Base-by-base conservation (phyloP, 345 rosid genomes). In the Lepidium sativum region DNA sequence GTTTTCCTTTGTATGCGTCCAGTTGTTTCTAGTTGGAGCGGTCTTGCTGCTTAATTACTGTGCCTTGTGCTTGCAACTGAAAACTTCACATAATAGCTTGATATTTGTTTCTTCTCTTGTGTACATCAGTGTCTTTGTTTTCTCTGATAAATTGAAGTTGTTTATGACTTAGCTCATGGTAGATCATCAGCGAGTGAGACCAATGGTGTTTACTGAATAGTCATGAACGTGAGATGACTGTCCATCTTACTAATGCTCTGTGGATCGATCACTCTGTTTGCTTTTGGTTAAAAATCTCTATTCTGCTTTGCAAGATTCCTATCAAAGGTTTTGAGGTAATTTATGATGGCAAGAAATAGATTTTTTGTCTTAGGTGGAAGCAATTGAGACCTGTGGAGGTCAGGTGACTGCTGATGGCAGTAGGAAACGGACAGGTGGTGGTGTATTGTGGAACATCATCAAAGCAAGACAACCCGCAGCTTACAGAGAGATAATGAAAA, bases 401-500 rank as follows among this genome's bases (percentile, higher is more conserved):
- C 96, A 94, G 82, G 84, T 71, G 82, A 94, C 99, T 40, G 91
- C 87, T 71, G 97, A 94, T 76, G 89, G 96, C 34, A 80, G 69
- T 70, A 90, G 92, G 13, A 64, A 29, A 25, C 85, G 95, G 29
- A 88, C 87, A 31, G 81, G 97, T 69, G 97, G 96, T 57, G 99
- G 99, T 16, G 71, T 94, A 50, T 63, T 94, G 51, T 90, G 97
- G 99, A 86, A 76, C 66, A 81, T 86, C 67, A 81, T 94, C 68
- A 90, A 86, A 90, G 75, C 83, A 5, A 84, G 86, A 73, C 91
- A 85, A 69, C 96, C 97, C 12, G 68, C 75, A 56, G 75, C 89
- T 7, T 80, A 88, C 60, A 75, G 68, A 68, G 95, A 94, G 77
- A 94, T 94, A 54, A 86, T 88, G 91, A 88, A 86, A 74, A 86